Conservation (phyloP, 176 grass and related monocot species). For the Thalia dealbata region DNA sequence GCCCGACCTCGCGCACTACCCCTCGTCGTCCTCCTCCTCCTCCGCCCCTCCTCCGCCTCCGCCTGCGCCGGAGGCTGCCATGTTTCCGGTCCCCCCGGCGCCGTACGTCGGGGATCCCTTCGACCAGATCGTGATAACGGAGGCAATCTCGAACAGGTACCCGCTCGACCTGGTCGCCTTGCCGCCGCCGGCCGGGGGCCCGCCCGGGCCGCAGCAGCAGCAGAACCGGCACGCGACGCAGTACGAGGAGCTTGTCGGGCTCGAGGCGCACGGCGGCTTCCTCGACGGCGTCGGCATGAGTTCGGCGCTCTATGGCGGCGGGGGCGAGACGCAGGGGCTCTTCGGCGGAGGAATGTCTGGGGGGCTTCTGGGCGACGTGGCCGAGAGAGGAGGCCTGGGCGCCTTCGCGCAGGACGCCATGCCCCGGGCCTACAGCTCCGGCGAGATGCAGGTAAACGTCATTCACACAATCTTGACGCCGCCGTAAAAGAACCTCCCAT, state of each 20-base stretch:
- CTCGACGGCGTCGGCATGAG: not conserved
- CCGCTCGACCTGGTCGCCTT: not conserved
- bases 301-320: not conserved
- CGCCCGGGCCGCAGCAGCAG: not conserved
- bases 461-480: not conserved
- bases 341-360: slow-evolving; percentile 21
- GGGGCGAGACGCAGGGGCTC: not conserved
- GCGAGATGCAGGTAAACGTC: slow-evolving; percentile 23
- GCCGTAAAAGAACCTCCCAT: not conserved
- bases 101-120: slow-evolving; percentile 25
- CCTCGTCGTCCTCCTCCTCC: slow-evolving; percentile 22
- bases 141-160: slow-evolving; percentile 11
- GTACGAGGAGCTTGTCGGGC: not conserved
- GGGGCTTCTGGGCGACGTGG: slow-evolving; percentile 23
- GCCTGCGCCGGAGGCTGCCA: not conserved
- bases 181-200: not conserved
- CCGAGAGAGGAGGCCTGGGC: slow-evolving; percentile 28
- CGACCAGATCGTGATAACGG: slow-evolving; percentile 31
- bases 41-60: slow-evolving; percentile 13
- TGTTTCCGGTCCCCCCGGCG: not conserved
- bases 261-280: not conserved
- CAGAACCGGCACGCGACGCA: not conserved
- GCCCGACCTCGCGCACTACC: slow-evolving; percentile 17
- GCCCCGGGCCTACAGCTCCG: slow-evolving; percentile 30
- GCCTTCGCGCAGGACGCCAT: slow-evolving; percentile 30